Percentiles rank a stretch among this genome's conserved stretches.
Conservation (phyloP, 2,329 filamentous ascomycete genomes). For the Colletotrichum plurivorum region DNA sequence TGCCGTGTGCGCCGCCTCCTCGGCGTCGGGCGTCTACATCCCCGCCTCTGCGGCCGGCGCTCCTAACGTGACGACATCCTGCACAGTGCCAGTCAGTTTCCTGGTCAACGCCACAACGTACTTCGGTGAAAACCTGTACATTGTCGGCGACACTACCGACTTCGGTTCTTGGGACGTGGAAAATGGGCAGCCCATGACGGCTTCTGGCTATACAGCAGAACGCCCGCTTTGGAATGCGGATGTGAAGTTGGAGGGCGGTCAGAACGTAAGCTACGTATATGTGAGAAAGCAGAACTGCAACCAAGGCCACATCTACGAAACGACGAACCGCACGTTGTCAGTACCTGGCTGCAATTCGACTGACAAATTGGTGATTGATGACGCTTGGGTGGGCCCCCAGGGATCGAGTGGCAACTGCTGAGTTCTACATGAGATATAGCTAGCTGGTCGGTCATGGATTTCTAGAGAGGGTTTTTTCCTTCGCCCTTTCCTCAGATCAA, state of each 20-base stretch:
- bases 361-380: slow-evolving; percentile 49
- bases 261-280: slow-evolving; percentile 61
- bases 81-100: slow-evolving; percentile 57
- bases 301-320: slow-evolving; percentile 60
- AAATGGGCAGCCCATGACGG: slow-evolving; percentile 55
- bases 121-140: slow-evolving; percentile 62
- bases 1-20: slow-evolving; percentile 44
- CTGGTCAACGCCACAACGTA: slow-evolving; percentile 61
- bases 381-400: slow-evolving; percentile 54
- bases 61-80: slow-evolving; percentile 49
- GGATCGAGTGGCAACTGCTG: slow-evolving; percentile 46
- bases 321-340: slow-evolving; percentile 56
- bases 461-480: too few relatives aligned
- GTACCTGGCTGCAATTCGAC: slow-evolving; percentile 52
- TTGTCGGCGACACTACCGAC: slow-evolving; percentile 58
- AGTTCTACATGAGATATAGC: neutral
- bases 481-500: too few relatives aligned
- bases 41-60: slow-evolving; percentile 53
- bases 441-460: neutral
- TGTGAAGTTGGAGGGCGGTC: slow-evolving; percentile 56
- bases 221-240: slow-evolving; percentile 61
- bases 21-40: slow-evolving; percentile 48
- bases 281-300: slow-evolving; percentile 59
- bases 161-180: slow-evolving; percentile 60
- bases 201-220: slow-evolving; percentile 56